A percentile compares a stretch with the other conserved stretches of the same genome.
Evolutionary conservation across 2,329 filamentous ascomycete genomes (phyloP).

Genomic region (Conoideocrella luteorostrata): DNA sequence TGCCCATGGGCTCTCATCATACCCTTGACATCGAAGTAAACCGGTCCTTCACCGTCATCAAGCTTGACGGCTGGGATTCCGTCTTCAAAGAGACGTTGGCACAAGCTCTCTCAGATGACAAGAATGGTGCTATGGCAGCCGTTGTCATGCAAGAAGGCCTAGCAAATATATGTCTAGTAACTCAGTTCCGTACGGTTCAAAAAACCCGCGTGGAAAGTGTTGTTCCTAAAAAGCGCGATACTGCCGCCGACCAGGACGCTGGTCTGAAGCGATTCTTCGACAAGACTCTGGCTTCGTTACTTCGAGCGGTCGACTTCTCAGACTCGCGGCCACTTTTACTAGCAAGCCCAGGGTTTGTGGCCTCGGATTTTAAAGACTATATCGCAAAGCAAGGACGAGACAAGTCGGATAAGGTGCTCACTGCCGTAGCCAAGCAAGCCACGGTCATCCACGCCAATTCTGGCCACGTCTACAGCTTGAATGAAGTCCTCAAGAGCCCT

Average conservation of each 20-base stretch:
- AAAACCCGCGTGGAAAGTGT: conserved; percentile 56
- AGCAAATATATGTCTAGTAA: conserved; percentile 78
- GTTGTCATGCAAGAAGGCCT: conserved; percentile 89
- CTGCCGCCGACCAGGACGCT: conserved; percentile 59
- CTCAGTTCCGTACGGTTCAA: conserved; percentile 70
- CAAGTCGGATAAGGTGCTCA: conserved; percentile 61
- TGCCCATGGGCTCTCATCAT: conserved; percentile 50
- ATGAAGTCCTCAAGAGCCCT: conserved; percentile 77
- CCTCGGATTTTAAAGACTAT: conserved; percentile 71
- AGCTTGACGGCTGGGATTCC: conserved; percentile 81
- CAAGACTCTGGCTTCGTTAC: conserved; percentile 66
- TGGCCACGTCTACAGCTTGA: conserved; percentile 79
- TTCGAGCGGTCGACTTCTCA: conserved; percentile 70
- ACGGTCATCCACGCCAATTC: conserved; percentile 79
- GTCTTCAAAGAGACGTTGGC: conserved; percentile 72
- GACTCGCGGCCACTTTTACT: conserved; percentile 68
- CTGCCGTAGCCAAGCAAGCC: conserved; percentile 52
- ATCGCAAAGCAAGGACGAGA: conserved; percentile 53
- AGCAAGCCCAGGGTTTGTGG: conserved; percentile 84
- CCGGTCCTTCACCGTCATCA: conserved; percentile 81
- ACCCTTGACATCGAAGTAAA: conserved; percentile 78
- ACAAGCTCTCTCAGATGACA: conserved; percentile 72
- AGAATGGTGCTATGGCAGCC: conserved; percentile 76
- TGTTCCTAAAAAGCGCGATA: conserved; percentile 61
- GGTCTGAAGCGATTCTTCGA: conserved; percentile 70